phyloP scores from a whole-genome alignment of 495 filamentous ascomycete species.

The Sabuloglossum arenarium region DNA sequence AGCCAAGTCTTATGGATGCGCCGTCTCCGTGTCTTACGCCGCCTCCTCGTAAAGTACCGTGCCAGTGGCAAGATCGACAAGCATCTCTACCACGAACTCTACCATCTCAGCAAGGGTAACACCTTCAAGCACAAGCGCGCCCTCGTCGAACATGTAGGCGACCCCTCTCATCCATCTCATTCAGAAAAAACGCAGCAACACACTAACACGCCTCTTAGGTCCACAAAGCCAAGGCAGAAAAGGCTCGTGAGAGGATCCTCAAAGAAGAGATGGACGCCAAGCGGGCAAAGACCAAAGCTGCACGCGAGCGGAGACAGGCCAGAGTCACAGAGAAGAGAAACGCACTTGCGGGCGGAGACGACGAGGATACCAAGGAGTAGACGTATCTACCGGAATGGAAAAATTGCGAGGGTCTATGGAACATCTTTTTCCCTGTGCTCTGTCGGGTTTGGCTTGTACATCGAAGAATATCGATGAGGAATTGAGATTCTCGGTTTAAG shows the following conservation, averaged over 20 bases:
- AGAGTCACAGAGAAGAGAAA: slow-evolving; percentile 76
- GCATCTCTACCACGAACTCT: slow-evolving; percentile 99
- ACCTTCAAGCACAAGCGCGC: slow-evolving; percentile 99
- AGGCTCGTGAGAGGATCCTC: slow-evolving; percentile 74
- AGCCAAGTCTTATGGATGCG: slow-evolving; percentile 99
- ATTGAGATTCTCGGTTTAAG: background rate
- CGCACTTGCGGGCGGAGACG: slow-evolving; percentile 51
- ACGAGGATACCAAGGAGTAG: slow-evolving; percentile 28
- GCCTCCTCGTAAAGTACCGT: slow-evolving; percentile 98
- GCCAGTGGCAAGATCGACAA: slow-evolving; percentile 99
- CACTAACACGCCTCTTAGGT: slow-evolving; percentile 38
- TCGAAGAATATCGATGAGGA: background rate
- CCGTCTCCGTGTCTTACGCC: slow-evolving; percentile 94
- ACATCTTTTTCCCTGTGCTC: background rate
- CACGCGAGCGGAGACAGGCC: slow-evolving; percentile 87
- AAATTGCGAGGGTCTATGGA: background rate
- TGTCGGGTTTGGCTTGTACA: background rate
- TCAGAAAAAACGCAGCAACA: too few species aligned
- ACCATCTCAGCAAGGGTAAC: slow-evolving; percentile 99
- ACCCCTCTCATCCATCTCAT: background rate
- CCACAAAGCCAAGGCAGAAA: slow-evolving; percentile 99
- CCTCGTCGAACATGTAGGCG: slow-evolving; percentile 96
- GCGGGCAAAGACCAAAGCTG: slow-evolving; percentile 98
- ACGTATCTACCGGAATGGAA: background rate
- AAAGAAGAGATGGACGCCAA: slow-evolving; percentile 99